Conservation (phyloP, 2,329 filamentous ascomycete species). For the Kalaharituber pfeilii region DNA sequence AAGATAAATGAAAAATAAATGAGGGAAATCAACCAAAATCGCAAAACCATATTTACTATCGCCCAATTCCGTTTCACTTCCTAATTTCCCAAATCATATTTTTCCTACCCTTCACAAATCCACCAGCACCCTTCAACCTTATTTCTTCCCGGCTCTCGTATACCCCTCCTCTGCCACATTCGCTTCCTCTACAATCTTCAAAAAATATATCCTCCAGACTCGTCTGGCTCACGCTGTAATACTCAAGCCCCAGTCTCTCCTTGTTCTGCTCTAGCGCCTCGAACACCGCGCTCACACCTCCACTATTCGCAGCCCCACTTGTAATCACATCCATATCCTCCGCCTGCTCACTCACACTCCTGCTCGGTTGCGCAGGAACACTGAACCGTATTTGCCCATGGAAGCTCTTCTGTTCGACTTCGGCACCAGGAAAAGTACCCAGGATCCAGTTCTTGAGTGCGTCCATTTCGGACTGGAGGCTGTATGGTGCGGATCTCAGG, state of each 20-base stretch:
- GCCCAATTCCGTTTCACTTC: no score
- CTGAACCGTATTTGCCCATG: conserved; percentile 81
- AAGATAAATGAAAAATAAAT: no score
- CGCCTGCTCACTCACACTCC: conserved; percentile 16
- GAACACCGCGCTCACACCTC: conserved; percentile 16
- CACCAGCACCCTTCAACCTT: no score
- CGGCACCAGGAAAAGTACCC: conserved; percentile 43
- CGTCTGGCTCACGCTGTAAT: conserved; percentile 74
- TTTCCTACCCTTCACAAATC: no score
- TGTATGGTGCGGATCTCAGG: conserved; percentile 55
- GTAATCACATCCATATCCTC: conserved; percentile 11
- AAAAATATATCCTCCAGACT: conserved; percentile 82
- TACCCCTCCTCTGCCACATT: conserved; percentile 55
- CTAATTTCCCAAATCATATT: no score
- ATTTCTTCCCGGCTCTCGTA: no score
- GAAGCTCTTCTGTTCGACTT: conserved; percentile 55
- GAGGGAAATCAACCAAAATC: no score
- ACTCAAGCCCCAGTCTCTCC: conserved; percentile 52
- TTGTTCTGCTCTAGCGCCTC: conserved; percentile 44
- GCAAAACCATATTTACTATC: no score
- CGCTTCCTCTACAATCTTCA: conserved; percentile 66
- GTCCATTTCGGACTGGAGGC: conserved; percentile 48
- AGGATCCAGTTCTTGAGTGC: conserved; percentile 49
- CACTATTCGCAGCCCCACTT: conserved; percentile 17
- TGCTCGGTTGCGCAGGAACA: conserved; percentile 36